These are phyloP conservation scores for Xylaria sp. DNA, from an alignment of 2,329 filamentous ascomycete genomes.

Conservation along the genomic window DNA sequence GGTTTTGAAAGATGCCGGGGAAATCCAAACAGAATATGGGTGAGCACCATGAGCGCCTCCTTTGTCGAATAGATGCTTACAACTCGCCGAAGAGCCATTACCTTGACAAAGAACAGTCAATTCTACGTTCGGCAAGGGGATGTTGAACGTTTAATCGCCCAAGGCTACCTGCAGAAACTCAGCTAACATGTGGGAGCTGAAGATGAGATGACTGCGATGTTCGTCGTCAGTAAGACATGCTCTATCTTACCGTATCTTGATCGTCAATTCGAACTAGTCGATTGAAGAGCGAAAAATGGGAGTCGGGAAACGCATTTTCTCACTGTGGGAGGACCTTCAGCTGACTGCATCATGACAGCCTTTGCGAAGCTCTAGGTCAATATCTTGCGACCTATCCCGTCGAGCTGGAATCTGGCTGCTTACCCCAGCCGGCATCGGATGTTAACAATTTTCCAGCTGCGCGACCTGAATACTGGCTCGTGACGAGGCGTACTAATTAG, in stretches of 20 bases:
- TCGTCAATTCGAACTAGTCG: background rate
- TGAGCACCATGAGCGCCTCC: constrained; percentile 57
- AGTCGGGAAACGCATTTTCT: background rate
- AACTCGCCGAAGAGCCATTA: constrained; percentile 76
- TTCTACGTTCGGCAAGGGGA: constrained; percentile 97
- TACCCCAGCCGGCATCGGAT: constrained; percentile 27
- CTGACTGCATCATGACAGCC: background rate
- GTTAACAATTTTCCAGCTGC: constrained; percentile 12
- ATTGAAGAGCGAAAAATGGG: background rate
- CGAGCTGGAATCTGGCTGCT: background rate
- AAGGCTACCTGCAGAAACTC: constrained; percentile 93
- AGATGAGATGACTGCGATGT: background rate
- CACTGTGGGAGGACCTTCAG: background rate
- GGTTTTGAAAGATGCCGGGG: constrained; percentile 94
- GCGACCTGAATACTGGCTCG: constrained; percentile 4
- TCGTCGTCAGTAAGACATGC: constrained; percentile 1
- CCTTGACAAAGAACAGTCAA: constrained; percentile 96
- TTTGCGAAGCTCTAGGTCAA: background rate
- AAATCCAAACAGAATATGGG: constrained; percentile 99
- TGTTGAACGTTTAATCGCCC: constrained; percentile 91
- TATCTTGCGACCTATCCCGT: background rate
- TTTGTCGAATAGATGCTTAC: constrained; percentile 40
- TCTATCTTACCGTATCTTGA: background rate
- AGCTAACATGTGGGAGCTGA: constrained; percentile 65
- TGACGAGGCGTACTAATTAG: constrained; percentile 18